Base-by-base conservation (phyloP, 306 rosid species). In the Senna siamea region DNA sequence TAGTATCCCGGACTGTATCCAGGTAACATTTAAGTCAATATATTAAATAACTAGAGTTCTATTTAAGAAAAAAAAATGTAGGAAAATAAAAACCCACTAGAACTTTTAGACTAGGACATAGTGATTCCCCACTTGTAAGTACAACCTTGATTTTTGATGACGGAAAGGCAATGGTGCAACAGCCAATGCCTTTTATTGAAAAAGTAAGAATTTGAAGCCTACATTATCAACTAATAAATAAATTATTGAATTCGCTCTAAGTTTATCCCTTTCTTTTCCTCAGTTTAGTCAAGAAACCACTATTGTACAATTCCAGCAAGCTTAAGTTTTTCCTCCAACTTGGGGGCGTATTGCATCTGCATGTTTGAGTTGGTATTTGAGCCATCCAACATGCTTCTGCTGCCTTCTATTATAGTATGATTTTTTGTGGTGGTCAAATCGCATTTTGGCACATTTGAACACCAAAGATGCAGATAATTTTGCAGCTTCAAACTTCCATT, bases 1-100 rank as follows among this genome's bases (percentile, higher is more conserved):
- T 10, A 88, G 72, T 17, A 83, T 81, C 72, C 88, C 92, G 20
- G 88, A 84, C 92, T 85, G 75, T 41, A 18, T 64, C 69, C 52
- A 64, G 48, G 18, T 17, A 40, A 18, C 18, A 64, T 26, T 19
- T 10, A 26, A 19, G 32, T 64, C 52, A 37, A 38, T 37, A 63
- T 37, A 1, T 11, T 11, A 47, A 47, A 47, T 6, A 13, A 15
- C 3, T 48, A 48, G 54, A 48, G 17, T 13, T 48, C 5, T 14
- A 2, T 48, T 48, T 0, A 13, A 15, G 54, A 15, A 48, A 13
- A 13, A n/a, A 37, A 37, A 5, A 37, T 26, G 3, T 26, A 37
- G 40, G 17, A 48, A 15, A 48, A 13, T 13, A 11, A 48, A 11
- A 48, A 1, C 17, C 40, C 40, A 37, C 7, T 13, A 12, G 19